Evolutionary conservation across 108 stramenopile genomes (phyloP).

Genomic region (Fragilaria crotonensis): DNA sequence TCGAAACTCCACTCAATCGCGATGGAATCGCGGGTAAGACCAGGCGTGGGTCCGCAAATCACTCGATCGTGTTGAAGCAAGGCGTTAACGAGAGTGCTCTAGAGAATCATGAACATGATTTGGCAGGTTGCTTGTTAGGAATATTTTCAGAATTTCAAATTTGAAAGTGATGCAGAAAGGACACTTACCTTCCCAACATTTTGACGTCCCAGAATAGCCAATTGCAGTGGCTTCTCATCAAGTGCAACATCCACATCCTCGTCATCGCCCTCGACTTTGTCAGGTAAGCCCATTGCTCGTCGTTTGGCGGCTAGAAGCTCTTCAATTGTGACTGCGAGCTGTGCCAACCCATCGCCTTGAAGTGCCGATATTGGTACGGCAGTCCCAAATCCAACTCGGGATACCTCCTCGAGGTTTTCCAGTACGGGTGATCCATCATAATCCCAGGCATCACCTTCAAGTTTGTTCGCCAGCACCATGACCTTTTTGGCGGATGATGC

Average conservation of each 20-base stretch:
- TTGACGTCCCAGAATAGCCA: conserved; percentile 83
- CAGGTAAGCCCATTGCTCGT: conserved; percentile 15
- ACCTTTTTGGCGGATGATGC: conserved; percentile 34
- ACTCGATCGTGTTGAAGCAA: conserved; percentile 73
- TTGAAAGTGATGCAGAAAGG: too few species aligned
- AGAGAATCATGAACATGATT: too few species aligned
- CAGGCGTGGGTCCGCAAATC: conserved; percentile 69
- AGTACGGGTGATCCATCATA: conserved; percentile 39
- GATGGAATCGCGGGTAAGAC: conserved; percentile 90
- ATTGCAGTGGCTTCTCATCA: conserved; percentile 56
- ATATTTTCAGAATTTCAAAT: too few species aligned
- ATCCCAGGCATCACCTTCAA: conserved; percentile 77
- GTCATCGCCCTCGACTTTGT: conserved; percentile 11
- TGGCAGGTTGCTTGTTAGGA: too few species aligned
- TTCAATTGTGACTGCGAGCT: conserved; percentile 67
- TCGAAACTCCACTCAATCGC: conserved; percentile 73
- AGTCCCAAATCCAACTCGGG: conserved; percentile 72
- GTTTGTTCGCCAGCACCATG: conserved; percentile 70
- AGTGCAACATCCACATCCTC: conserved; percentile 3
- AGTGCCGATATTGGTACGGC: conserved; percentile 76
- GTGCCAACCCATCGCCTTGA: conserved; percentile 82
- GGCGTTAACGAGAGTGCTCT: conserved; percentile 77
- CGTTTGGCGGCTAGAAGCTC: conserved; percentile 40
- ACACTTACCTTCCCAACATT: conserved; percentile 93
- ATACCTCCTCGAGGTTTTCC: conserved; percentile 59